A percentile compares a stretch with the other conserved stretches of the same genome.
Conservation (phyloP, 192 early-diverging fungal species). For the Linderina pennispora region DNA sequence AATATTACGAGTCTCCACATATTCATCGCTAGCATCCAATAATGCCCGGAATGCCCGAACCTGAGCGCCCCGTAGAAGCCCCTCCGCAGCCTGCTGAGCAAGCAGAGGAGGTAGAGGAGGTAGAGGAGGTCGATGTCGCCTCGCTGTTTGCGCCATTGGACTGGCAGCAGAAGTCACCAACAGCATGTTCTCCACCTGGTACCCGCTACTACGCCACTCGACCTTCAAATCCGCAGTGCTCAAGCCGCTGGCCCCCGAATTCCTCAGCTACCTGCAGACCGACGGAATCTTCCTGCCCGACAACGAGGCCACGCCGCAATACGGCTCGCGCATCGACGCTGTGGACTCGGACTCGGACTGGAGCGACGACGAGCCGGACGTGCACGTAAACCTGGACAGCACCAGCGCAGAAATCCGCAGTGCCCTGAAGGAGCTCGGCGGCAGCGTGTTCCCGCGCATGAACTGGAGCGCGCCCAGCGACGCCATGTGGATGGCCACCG, state of each 20-base stretch:
- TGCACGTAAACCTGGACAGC: slow-evolving; percentile 6
- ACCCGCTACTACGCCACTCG: slow-evolving; percentile 52
- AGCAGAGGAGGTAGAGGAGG: too few species aligned
- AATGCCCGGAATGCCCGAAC: too few species aligned
- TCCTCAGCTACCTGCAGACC: slow-evolving; percentile 77
- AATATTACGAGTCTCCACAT: too few species aligned
- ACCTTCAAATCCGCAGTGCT: slow-evolving; percentile 74
- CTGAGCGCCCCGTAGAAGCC: too few species aligned
- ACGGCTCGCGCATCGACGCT: slow-evolving; percentile 13
- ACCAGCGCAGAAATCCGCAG: slow-evolving; percentile 47
- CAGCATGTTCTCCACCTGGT: slow-evolving; percentile 80
- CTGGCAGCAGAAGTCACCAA: slow-evolving; percentile 55
- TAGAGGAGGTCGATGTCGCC: too few species aligned
- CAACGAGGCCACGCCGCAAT: slow-evolving; percentile 44
- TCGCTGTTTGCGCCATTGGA: slow-evolving; percentile 53
- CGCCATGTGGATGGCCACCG: slow-evolving; percentile 85
- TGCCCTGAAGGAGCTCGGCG: slow-evolving; percentile 67
- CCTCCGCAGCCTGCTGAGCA: too few species aligned
- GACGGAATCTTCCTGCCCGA: slow-evolving; percentile 84
- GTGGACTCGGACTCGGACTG: slow-evolving; percentile 13
- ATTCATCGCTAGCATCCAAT: too few species aligned
- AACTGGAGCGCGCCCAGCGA: slow-evolving; percentile 96
- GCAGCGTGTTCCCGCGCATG: slow-evolving; percentile 86
- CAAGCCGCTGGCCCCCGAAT: slow-evolving; percentile 61
- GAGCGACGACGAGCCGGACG: slow-evolving; percentile 32